Base-by-base conservation (phyloP, 306 rosid species). In the Elaeagnus macrophylla region DNA sequence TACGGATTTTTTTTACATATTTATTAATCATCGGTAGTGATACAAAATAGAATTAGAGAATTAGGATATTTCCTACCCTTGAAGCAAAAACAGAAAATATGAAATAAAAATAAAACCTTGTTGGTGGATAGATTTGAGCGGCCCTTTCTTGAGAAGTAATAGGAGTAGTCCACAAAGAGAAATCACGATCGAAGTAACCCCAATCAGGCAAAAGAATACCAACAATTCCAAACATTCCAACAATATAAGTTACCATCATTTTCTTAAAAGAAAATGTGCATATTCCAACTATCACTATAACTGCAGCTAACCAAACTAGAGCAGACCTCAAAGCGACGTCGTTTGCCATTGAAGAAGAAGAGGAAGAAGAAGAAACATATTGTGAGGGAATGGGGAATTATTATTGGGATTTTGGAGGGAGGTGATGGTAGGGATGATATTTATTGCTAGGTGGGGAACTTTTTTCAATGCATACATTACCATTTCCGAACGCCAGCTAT, bases 131-230 rank as follows among this genome's bases (percentile, higher is more conserved):
- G 46, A 10, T 44, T 42, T 53, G 50, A 56, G 83, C 56, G 39
- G 79, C 75, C 47, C 95, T 77, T 68, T 91, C 97, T 19, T 84
- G 67, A 3, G 52, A 69, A 10, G 89, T 74, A 19, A 86, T 81
- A 37, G 97, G 95, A n/a, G 72, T 58, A 44, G 67, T 25, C 97
- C 96, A 91, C 64, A 94, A 71, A 10, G 96, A 86, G 75, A 80
- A 74, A 67, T 82, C 74, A 1, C 96, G 83, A 61, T 78, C 74
- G 63, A 91, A 84, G 81, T 76, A 84, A 53, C 62, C 79, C 97
- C 96, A 91, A 59, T 91, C 97, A 7, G 97, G 97, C 51, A 87
- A 61, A 18, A 91, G 74, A 7, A 86, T 13, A 32, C 76, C 94
- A 16, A 83, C 58, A 32, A 91, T 76, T 3, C 81, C 96, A 10